Percentiles rank a stretch among this genome's conserved stretches.
phyloP scores from a whole-genome alignment of 2,329 filamentous ascomycete species.

The Cladosporium sp. region DNA sequence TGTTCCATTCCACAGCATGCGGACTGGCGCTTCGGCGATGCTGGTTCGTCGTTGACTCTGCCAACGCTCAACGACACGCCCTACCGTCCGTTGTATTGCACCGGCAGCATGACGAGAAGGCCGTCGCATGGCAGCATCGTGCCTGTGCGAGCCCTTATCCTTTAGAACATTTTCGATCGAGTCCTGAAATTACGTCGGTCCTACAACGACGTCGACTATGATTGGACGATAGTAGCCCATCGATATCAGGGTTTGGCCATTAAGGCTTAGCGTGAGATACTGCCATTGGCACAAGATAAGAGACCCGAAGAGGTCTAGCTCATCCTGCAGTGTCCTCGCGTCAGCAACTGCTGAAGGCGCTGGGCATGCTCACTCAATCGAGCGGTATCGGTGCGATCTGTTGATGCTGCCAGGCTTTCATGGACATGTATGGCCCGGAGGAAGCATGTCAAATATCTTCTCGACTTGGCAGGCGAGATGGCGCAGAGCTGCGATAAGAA shows the following conservation, averaged over 20 bases:
- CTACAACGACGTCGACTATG: background rate
- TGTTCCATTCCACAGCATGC: background rate
- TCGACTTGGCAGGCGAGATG: background rate
- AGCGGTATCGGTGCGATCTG: constrained; percentile 5
- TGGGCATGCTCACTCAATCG: constrained; percentile 9
- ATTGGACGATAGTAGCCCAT: constrained; percentile 3
- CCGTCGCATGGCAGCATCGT: constrained; percentile 1
- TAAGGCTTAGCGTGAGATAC: constrained; percentile 3
- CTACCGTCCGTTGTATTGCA: background rate
- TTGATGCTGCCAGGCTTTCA: constrained; percentile 27
- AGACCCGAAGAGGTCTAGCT: background rate
- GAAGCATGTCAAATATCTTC: constrained; percentile 45
- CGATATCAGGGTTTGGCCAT: background rate
- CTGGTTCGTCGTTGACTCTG: no score
- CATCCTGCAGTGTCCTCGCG: background rate
- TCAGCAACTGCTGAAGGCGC: background rate
- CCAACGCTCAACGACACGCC: background rate
- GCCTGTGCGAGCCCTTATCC: background rate
- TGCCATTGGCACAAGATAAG: constrained; percentile 7
- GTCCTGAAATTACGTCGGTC: constrained; percentile 6
- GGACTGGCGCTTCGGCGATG: background rate
- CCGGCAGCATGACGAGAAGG: background rate
- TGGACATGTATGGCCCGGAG: constrained; percentile 42
- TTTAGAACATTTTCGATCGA: background rate
- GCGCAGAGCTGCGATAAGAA: background rate